These are phyloP conservation scores for Microdochium bolleyi DNA, from an alignment of 2,329 filamentous ascomycete species.

Conservation along the genomic window DNA sequence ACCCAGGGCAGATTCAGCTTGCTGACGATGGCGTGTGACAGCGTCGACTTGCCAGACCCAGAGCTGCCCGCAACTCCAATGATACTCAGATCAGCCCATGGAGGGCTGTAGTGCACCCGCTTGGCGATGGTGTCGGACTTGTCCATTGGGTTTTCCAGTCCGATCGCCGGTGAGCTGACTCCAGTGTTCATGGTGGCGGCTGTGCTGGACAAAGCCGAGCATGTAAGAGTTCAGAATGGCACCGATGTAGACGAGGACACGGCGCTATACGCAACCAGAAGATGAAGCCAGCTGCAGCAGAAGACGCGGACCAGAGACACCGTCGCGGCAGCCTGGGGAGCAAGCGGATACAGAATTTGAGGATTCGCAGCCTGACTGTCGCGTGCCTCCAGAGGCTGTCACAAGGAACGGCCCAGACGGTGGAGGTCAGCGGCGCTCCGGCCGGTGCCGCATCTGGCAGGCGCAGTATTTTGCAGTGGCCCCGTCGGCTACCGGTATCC, in stretches of 20 bases:
- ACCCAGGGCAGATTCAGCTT: constrained; percentile 94
- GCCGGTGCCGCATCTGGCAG: neutral
- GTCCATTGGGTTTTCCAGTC: constrained; percentile 19
- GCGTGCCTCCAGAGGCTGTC: neutral
- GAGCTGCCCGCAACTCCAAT: constrained; percentile 95
- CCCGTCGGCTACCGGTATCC: neutral
- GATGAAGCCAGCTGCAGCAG: too few relatives aligned
- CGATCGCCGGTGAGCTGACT: constrained; percentile 15
- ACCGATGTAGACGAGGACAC: too few relatives aligned
- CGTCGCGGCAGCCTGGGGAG: neutral
- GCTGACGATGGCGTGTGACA: constrained; percentile 85
- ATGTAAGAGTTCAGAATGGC: too few relatives aligned
- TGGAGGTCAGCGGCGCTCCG: neutral
- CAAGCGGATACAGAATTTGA: neutral
- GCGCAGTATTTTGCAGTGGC: neutral
- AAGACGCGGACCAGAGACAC: too few relatives aligned
- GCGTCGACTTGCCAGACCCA: constrained; percentile 89
- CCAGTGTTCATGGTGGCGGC: constrained; percentile 15
- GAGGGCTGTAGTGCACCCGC: constrained; percentile 76
- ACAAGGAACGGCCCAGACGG: neutral
- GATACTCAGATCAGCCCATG: constrained; percentile 94
- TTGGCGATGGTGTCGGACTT: constrained; percentile 38
- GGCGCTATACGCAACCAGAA: neutral
- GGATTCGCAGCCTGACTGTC: neutral
- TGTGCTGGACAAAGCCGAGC: neutral